These are phyloP conservation scores for Trichosanthes truncata DNA, from an alignment of 306 rosid genomes.

Conservation along the genomic window DNA sequence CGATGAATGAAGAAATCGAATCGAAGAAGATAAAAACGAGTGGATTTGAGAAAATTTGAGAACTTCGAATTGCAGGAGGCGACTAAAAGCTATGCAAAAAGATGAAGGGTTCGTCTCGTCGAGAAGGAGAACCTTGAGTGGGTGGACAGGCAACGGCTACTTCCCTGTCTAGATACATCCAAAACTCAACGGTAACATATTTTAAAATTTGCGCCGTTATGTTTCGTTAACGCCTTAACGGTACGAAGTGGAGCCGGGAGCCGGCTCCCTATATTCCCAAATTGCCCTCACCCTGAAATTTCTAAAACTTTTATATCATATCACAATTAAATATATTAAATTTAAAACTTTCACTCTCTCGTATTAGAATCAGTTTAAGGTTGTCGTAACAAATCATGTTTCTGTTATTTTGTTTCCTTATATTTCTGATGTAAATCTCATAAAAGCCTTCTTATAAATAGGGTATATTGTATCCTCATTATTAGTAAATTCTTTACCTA, in stretches of 20 bases:
- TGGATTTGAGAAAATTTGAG: not conserved
- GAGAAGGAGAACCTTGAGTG: not conserved
- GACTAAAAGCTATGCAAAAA: not conserved
- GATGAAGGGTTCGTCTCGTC: not conserved
- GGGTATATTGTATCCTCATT: no score
- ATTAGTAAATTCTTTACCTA: no score
- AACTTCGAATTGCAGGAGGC: not conserved
- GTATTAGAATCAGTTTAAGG: no score
- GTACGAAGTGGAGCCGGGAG: not conserved
- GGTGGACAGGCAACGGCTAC: slow-evolving; percentile 13
- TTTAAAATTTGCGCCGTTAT: not conserved
- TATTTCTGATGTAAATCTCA: no score
- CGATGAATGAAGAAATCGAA: not conserved
- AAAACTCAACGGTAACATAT: slow-evolving; percentile 7
- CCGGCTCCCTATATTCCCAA: not conserved
- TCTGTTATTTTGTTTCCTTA: no score
- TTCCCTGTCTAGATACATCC: not conserved
- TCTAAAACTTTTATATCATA: no score
- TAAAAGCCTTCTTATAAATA: no score
- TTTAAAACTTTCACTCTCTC: no score
- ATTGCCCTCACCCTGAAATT: not conserved
- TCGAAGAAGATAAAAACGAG: not conserved
- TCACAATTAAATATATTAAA: no score
- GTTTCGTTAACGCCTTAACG: not conserved
- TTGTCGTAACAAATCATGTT: no score